Evolutionary conservation across 148 eudicot species (phyloP).

Genomic region (Persicaria tinctoria): DNA sequence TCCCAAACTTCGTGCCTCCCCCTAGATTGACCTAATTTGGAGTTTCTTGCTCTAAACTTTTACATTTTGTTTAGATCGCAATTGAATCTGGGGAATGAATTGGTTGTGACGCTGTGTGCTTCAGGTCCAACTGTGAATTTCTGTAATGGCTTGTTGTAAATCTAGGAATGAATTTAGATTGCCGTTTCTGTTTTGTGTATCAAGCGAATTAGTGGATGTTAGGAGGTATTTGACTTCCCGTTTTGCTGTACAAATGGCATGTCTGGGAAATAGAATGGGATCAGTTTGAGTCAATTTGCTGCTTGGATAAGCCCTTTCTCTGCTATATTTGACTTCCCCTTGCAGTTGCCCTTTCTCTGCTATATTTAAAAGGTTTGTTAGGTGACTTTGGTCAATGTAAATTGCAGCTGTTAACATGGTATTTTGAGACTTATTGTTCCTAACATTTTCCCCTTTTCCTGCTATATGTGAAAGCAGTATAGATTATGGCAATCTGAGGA

Average conservation of each 20-base stretch:
- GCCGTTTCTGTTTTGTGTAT: not conserved
- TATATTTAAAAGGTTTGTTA: no score
- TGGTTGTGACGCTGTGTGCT: not conserved
- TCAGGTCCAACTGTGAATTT: not conserved
- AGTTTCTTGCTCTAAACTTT: not conserved
- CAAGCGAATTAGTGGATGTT: not conserved
- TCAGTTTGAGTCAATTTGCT: not conserved
- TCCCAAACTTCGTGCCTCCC: not conserved
- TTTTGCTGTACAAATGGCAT: not conserved
- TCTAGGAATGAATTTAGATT: not conserved
- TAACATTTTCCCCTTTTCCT: not conserved
- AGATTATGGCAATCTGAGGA: not conserved
- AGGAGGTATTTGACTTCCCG: not conserved
- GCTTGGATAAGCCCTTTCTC: not conserved
- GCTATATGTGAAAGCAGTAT: not conserved
- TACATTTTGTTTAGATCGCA: not conserved
- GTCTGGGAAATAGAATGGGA: no score
- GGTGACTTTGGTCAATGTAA: no score
- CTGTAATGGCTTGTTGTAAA: not conserved
- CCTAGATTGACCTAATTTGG: not conserved
- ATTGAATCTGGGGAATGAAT: not conserved
- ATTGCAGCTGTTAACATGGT: no score
- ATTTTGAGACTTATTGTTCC: no score
- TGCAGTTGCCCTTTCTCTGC: no score
- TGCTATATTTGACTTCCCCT: no score